Evolutionary conservation across 306 rosid species (phyloP).

Genomic region (Fragaria vesca): DNA sequence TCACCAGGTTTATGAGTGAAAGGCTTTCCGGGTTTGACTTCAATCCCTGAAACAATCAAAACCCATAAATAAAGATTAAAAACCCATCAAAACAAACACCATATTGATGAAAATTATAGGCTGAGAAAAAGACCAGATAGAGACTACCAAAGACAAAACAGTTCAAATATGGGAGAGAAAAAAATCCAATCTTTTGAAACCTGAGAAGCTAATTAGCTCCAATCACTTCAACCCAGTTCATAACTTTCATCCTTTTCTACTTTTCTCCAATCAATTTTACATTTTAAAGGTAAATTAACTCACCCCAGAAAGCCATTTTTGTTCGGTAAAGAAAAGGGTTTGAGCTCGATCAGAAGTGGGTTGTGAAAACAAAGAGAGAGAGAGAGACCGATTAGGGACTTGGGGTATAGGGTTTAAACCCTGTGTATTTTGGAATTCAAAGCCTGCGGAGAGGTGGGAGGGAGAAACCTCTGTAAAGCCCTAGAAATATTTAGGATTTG

Average conservation of each 20-base stretch:
- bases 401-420: neutral
- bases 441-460: neutral
- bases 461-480: conserved; percentile 9
- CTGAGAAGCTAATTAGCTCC: neutral
- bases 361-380: neutral
- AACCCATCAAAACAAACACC: neutral
- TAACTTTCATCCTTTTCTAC: neutral
- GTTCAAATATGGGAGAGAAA: neutral
- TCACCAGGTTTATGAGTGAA: conserved; percentile 48
- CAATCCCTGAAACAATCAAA: conserved; percentile 48
- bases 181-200: neutral
- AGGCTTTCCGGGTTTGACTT: conserved; percentile 86
- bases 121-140: neutral
- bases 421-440: neutral
- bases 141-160: neutral
- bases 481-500: neutral
- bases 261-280: neutral
- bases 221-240: neutral
- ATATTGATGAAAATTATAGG: neutral
- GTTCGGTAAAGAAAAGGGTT: neutral
- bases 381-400: neutral
- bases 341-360: neutral
- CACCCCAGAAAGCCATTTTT: conserved; percentile 90
- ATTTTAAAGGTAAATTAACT: neutral
- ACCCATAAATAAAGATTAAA: conserved; percentile 7